Evolutionary conservation across 2,329 filamentous ascomycete species (phyloP).

Genomic region (Sclerotinia trifoliorum): DNA sequence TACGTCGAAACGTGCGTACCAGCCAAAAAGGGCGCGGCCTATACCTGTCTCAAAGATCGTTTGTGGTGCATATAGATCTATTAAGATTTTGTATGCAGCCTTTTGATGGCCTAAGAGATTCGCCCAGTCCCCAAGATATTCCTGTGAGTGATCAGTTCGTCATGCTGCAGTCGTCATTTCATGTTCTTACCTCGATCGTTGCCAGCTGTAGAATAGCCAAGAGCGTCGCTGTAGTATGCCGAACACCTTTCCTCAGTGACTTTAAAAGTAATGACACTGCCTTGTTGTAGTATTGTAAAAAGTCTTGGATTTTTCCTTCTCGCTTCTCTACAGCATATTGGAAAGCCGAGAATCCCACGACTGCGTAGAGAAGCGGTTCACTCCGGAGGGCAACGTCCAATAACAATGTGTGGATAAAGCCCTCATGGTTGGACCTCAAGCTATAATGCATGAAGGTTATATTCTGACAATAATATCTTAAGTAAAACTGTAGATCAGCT

Average conservation of each 20-base stretch:
- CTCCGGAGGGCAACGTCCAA: constrained; percentile 71
- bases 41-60: constrained; percentile 69
- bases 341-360: constrained; percentile 87
- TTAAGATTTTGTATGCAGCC: constrained; percentile 80
- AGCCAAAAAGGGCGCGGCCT: constrained; percentile 72
- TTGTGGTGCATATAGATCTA: constrained; percentile 72
- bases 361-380: constrained; percentile 79
- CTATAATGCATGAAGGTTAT: constrained; percentile 83
- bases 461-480: constrained; percentile 75
- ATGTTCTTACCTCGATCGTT: constrained; percentile 74
- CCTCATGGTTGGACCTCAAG: constrained; percentile 65
- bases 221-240: constrained; percentile 70
- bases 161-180: constrained; percentile 11
- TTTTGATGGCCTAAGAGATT: constrained; percentile 91
- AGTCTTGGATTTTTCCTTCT: constrained; percentile 72
- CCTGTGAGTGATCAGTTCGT: constrained; percentile 51
- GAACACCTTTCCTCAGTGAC: constrained; percentile 68
- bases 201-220: constrained; percentile 88
- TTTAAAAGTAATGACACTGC: constrained; percentile 75
- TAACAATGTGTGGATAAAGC: constrained; percentile 72
- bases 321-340: constrained; percentile 72
- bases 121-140: constrained; percentile 93
- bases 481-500: constrained; percentile 71
- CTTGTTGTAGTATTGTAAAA: constrained; percentile 86
- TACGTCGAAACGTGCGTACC: constrained; percentile 88